These are phyloP conservation scores for Oryza glaberrima DNA, from an alignment of 176 grass and related monocot genomes.

Conservation along the genomic window DNA sequence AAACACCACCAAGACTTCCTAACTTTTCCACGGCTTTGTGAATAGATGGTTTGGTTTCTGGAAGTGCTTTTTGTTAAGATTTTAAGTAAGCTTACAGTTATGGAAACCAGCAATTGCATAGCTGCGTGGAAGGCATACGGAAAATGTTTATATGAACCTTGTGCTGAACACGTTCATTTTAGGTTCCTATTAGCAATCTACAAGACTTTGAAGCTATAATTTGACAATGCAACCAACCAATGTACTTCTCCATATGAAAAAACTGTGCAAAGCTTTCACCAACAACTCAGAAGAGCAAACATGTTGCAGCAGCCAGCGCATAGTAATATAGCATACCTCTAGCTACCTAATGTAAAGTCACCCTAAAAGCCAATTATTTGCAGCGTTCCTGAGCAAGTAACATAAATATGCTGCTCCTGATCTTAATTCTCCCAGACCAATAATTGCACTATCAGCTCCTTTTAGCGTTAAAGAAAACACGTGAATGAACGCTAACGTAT, in stretches of 20 bases:
- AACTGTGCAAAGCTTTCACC: neutral
- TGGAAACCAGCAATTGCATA: neutral
- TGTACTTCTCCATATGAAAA: neutral
- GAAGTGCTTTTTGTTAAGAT: neutral
- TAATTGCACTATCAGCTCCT: neutral
- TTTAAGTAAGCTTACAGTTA: neutral
- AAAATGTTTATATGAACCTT: neutral
- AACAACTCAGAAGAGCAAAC: neutral
- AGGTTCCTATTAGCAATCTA: neutral
- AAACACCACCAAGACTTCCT: neutral
- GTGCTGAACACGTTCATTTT: neutral
- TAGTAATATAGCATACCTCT: neutral
- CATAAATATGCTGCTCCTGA: neutral
- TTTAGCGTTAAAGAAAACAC: neutral
- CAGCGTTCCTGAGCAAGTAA: neutral
- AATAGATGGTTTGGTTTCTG: neutral
- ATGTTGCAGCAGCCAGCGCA: neutral
- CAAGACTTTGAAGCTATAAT: neutral
- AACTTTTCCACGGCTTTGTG: neutral
- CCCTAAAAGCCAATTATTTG: neutral
- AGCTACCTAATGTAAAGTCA: neutral
- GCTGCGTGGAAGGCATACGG: neutral
- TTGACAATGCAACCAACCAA: conserved; percentile 22
- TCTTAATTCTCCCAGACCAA: neutral
- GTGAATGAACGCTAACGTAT: neutral